Base-by-base conservation (phyloP, 2,329 filamentous ascomycete genomes). In the Zymoseptoria ardabiliae region DNA sequence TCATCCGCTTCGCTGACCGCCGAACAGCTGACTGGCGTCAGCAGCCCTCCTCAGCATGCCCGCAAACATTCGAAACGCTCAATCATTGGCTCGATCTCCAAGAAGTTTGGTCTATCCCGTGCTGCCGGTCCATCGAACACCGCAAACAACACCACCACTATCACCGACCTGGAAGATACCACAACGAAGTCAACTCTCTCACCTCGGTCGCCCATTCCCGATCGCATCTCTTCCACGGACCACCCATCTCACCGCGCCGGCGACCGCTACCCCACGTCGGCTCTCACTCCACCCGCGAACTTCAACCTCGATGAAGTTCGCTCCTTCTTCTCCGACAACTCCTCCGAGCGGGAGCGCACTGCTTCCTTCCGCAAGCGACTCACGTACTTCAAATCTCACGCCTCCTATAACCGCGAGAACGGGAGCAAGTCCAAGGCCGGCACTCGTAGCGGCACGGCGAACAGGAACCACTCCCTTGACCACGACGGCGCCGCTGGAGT, bases 261-360 rank as follows among this genome's bases (percentile, higher is more conserved):
- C 49, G 78, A 80, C 59, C 76, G 78, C 23, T 81, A 81, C 64
- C 78, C 78, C 23, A 78, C 76, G 9, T 77, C 76, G 55, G 74
- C 74, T 53, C 69, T 79, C 30, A 75, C 72, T 19, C 75, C 77
- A 50, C 78, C 78, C 10, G 69, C 71, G 30, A 68, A 69, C 58
- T 66, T 73, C 58, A 72, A 75, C 55, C 66, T 78, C 21, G 74
- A 75, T 57, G 74, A 77, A 62, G 71, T 75, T 19, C 71, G 73
- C 41, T 75, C 73, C 56, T 76, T 75, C 70, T 77, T 77, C 67
- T 75, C 73, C 8, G 75, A 77, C 61, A 71, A 76, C 63, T 74
- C 71, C 61, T 71, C 70, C 19, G 69, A 71, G 55, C 58, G 66
- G 53, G 59, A 68, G 60, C 66, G 68, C 57, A 69, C 68, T 28